phyloP scores from a whole-genome alignment of 2,329 filamentous ascomycete genomes.

The Trichoderma asperellum region DNA sequence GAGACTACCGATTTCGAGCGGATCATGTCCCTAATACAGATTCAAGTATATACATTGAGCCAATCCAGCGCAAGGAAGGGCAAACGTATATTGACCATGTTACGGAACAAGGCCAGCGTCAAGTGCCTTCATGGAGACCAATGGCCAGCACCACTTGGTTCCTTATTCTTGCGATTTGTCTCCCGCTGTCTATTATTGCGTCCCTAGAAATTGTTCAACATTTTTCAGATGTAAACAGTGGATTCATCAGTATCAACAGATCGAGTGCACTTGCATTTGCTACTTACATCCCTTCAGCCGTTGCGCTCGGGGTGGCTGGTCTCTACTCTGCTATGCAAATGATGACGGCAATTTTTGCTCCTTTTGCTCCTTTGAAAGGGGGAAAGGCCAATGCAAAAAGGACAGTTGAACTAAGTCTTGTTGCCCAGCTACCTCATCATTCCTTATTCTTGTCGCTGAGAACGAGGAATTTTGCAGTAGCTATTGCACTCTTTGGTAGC shows the following conservation, averaged over 20 bases:
- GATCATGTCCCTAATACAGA: not conserved
- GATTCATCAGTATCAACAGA: not conserved
- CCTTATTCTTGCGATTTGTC: conserved; percentile 9
- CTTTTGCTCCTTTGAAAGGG: conserved; percentile 5
- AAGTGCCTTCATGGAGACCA: conserved; percentile 17
- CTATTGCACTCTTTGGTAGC: conserved; percentile 8
- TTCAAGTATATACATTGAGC: not conserved
- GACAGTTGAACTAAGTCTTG: not conserved
- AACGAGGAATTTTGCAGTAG: conserved; percentile 14
- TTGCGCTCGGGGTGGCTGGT: conserved; percentile 11
- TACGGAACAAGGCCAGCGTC: not conserved
- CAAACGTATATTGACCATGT: not conserved
- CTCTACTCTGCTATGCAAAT: conserved; percentile 16
- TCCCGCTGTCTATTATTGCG: conserved; percentile 1
- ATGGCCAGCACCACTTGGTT: conserved; percentile 16
- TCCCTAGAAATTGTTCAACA: conserved; percentile 17
- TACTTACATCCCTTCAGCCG: conserved; percentile 19
- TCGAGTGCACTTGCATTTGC: conserved; percentile 10
- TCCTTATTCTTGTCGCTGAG: not conserved
- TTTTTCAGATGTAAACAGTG: conserved; percentile 1
- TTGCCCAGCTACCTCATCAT: conserved; percentile 1
- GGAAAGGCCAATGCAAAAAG: not conserved
- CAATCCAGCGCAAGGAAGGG: not conserved
- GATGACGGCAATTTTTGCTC: conserved; percentile 14
- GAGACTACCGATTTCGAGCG: conserved; percentile 8